Conservation (phyloP, 805 yeast species). For the Nakazawaea laoshanensis region DNA sequence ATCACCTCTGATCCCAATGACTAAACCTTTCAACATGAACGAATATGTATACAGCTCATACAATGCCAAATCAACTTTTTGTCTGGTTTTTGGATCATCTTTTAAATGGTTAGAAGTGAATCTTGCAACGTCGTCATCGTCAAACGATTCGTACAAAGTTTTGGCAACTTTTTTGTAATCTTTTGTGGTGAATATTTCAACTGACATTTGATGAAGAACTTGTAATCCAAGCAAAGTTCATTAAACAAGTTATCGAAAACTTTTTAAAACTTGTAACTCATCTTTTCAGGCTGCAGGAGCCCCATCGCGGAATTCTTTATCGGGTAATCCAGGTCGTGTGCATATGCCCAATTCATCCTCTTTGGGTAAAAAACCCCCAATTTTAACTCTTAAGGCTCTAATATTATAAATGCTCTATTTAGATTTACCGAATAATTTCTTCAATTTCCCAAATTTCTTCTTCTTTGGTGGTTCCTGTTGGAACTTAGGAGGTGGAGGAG, state of each 20-base stretch:
- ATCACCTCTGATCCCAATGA: slow-evolving; percentile 40
- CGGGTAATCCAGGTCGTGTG: no score
- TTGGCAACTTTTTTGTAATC: slow-evolving; percentile 26
- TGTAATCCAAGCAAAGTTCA: no score
- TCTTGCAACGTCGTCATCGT: slow-evolving; percentile 24
- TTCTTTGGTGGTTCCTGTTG: slow-evolving; percentile 13
- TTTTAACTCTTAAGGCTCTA: background rate
- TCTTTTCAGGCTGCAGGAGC: no score
- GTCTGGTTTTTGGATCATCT: slow-evolving; percentile 19
- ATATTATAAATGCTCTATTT: no score
- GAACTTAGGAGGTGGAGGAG: slow-evolving; percentile 5
- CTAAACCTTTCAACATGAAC: slow-evolving; percentile 41
- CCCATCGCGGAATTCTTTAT: no score
- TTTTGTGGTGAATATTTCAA: slow-evolving; percentile 19
- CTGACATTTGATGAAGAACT: no score
- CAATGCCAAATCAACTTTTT: slow-evolving; percentile 28
- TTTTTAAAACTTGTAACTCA: no score
- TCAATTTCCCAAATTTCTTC: slow-evolving; percentile 24
- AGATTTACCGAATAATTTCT: slow-evolving; percentile 26
- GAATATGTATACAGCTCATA: slow-evolving; percentile 45
- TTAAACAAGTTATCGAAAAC: no score
- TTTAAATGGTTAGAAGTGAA: slow-evolving; percentile 22
- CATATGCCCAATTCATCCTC: no score
- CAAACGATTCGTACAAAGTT: slow-evolving; percentile 24
- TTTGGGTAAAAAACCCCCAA: no score